Base-by-base conservation (phyloP, 2,329 filamentous ascomycete species). In the Cercospora janseana region DNA sequence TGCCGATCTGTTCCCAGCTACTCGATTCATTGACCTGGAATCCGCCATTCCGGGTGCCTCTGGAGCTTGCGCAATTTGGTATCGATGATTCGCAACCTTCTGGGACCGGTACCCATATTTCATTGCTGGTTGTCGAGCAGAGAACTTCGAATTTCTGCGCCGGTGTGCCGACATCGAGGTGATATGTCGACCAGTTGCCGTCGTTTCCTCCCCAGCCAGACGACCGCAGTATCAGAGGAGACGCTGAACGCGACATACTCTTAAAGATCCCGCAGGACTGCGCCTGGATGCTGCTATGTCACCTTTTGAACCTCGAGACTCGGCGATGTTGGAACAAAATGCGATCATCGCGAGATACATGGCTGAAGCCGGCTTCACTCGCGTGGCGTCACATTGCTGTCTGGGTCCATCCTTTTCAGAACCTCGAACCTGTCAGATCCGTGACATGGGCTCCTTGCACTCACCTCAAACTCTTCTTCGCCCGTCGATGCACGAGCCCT, bases 161-260 rank as follows among this genome's bases (percentile, higher is more conserved):
- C 21, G 35, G 45, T 13, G 49, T 55, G 15, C 52, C 52, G 4
- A 52, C 35, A 9, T 34, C 28, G 6, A 55, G 26, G n/a, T 28
- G 18, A 28, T 49, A 55, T 4, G 49, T 52, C 23, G 49, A 55
- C 52, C 52, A 55, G 27, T 46, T 52, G 2, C 52, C 52, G 32
- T 52, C 52, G 26, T 55, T 52, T 1, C 52, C 49, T n/a, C 16
- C 35, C 52, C 52, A 52, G 43, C 18, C 23, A 4, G 21, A 37
- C 20, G 21, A 23, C 23, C 24, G 41, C 18, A 31, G 18, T 20
- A 45, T 20, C 18, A 45, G 32, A 9, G 27, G 41, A 16, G 18
- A 18, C 32, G 24, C 37, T 12, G 46, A 5, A 32, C n/a, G n/a
- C 18, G 41, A 28, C 41, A 44, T 44, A 12, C n/a, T 38, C 12